Base-by-base conservation (phyloP, 2,329 filamentous ascomycete species). In the Hypoxylon sp. region DNA sequence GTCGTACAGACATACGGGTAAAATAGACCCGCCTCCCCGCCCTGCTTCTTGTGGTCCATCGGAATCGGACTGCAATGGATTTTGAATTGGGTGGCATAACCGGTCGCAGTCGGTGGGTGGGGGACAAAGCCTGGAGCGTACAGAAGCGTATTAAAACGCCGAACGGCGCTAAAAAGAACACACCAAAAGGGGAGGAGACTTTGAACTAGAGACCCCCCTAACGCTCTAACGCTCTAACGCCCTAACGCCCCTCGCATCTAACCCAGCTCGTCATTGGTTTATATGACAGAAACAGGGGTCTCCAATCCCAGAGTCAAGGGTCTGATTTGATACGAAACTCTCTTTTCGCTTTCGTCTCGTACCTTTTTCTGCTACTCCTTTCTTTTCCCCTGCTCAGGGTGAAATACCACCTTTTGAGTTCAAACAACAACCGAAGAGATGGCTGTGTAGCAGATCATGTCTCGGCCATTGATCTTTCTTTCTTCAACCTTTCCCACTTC, bases 401-500 rank as follows among this genome's bases (percentile, higher is more conserved):
- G 64, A 67, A 69, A 51, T 67, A 64, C 65, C 56, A 46, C 56
- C 49, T 63, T 65, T 65, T 68, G 63, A 65, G 65, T 69, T 69
- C 64, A 64, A 60, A 69, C 65, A 67, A 64, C 52, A 65, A 65
- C 70, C 68, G 65, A 70, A 67, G 63, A 72, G 58, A 74, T 72
- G 71, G 68, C 50, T 50, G 67, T 72, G 73, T 73, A 77, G 76
- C 75, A 77, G 77, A 78, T 78, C 77, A 81, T 82, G 81, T 81
- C 79, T 82, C 77, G 62, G 60, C 36, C 62, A 63, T 52, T 65
- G 65, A 52, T 51, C 57, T 45, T 32, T 64, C 49, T 28, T 13
- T 64, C 60, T 61, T 50, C 65, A 48, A 56, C 51, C 28, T 30
- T 63, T 63, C 36, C 41, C 52, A 59, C 38, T 48, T 62, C 57